These are phyloP conservation scores for Lasiosphaeriaceae sp. DNA, from an alignment of 495 filamentous ascomycete species.

Conservation along the genomic window DNA sequence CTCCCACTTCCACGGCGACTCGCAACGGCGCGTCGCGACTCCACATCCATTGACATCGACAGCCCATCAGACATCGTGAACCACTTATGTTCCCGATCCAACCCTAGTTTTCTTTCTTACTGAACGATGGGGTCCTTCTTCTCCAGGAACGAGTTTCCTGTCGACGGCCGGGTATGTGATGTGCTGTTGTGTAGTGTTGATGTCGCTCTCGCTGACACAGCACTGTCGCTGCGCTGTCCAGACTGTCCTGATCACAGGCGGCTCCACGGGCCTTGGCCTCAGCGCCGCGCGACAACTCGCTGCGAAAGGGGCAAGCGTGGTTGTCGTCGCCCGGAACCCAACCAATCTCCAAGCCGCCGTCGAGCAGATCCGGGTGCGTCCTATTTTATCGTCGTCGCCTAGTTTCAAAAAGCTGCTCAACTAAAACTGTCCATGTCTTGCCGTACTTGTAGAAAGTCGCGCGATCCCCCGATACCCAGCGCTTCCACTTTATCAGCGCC, in stretches of 20 bases:
- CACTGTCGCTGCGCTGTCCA: conserved; percentile 24
- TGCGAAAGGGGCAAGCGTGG: conserved; percentile 70
- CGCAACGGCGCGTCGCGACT: too few species aligned
- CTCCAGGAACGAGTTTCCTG: conserved; percentile 58
- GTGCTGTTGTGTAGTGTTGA: not conserved
- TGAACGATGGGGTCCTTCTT: conserved; percentile 9
- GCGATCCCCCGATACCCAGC: conserved; percentile 54
- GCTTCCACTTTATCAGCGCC: conserved; percentile 70
- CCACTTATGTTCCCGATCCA: not conserved
- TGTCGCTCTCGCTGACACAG: not conserved
- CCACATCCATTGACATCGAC: too few species aligned
- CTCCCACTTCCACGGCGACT: too few species aligned
- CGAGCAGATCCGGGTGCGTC: conserved; percentile 53
- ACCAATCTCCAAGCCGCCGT: conserved; percentile 62
- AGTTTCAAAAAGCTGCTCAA: not conserved
- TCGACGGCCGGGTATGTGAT: conserved; percentile 59
- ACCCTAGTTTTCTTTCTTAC: not conserved
- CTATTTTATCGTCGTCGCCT: not conserved
- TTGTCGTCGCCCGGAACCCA: conserved; percentile 67
- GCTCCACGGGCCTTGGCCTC: conserved; percentile 77
- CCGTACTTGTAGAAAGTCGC: conserved; percentile 26
- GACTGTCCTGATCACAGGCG: conserved; percentile 80
- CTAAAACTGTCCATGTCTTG: not conserved
- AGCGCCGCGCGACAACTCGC: conserved; percentile 64
- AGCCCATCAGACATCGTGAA: too few species aligned